phyloP scores from a whole-genome alignment of 495 filamentous ascomycete species.

The Astrocystis sublimbata region DNA sequence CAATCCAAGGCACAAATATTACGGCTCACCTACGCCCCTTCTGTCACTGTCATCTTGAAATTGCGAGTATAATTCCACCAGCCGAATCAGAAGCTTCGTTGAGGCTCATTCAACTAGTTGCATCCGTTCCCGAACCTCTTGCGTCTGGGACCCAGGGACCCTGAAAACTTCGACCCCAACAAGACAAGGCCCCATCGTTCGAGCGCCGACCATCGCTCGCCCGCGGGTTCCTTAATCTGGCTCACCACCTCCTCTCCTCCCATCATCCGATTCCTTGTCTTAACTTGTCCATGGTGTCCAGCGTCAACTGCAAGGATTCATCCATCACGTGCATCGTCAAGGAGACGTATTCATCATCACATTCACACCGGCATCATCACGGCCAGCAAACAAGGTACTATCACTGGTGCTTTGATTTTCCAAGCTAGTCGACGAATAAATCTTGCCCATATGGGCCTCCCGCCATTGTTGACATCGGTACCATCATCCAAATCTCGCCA shows the following conservation, averaged over 20 bases:
- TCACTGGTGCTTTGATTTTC: background rate
- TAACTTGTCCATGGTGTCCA: background rate
- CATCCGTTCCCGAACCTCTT: background rate
- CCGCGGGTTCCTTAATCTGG: constrained; percentile 16
- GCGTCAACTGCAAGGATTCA: background rate
- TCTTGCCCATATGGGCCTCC: background rate
- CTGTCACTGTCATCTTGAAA: background rate
- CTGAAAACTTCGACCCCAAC: background rate
- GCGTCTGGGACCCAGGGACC: background rate
- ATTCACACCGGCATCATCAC: background rate
- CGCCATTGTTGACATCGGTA: background rate
- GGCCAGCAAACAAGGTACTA: background rate
- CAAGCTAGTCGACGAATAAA: constrained; percentile 25
- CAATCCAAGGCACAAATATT: background rate
- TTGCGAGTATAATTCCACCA: no score
- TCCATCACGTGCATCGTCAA: background rate
- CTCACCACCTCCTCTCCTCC: background rate
- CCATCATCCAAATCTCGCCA: constrained; percentile 19
- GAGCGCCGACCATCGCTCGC: constrained; percentile 5
- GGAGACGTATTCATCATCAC: background rate
- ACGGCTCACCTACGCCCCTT: background rate
- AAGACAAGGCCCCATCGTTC: background rate
- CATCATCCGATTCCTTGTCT: background rate
- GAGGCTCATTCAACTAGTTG: background rate
- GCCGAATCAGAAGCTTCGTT: background rate